Evolutionary conservation across 345 rosid species (phyloP), one percentile per base, ranked within the genome.

Genomic region (Schrenkiella parvula): DNA sequence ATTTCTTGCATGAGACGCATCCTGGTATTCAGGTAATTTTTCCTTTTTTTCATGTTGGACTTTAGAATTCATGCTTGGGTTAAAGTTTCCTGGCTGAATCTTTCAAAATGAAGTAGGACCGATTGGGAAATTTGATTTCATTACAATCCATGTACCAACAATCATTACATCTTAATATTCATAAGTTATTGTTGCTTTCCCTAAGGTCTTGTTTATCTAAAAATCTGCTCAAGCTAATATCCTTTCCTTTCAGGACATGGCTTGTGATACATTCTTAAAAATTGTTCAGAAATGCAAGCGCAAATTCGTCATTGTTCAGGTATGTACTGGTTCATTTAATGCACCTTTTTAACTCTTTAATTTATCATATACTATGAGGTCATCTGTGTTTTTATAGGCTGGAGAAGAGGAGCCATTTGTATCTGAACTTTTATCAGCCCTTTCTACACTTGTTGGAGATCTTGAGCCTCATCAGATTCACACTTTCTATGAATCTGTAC

Each of bases 1-100:
- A 95, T 80, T 95, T 95, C 82, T 92, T 95, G 99, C 98, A 95
- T 66, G 99, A 95, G 84, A 84, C 92, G 11, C 99, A 95, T 86
- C 99, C 98, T 10, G 98, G 99, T 68, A 98, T 95, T 75, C 99
- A 95, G 99, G 98, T 95, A 63, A 54, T 52, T 2, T 29, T 64
- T 54, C 57, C 57, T 53, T 53, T 21, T 71, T 10, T 60, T 48
- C 34, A 59, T 35, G 66, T 46, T 46, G 15, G 29, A 55, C 26
- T 64, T 58, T 19, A 15, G 54, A 37, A 22, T 12, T 31, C 17
- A 13, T 34, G 28, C 47, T 15, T 48, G 38, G 62, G 17, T 46
- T 44, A 25, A 22, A 44, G 31, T 26, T 58, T 56, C 41, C 32
- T 39, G 61, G 64, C 37, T 32, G 14, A 53, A 39, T 72, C 69